Evolutionary conservation across 192 early-diverging fungal genomes (phyloP).

Genomic region (Backusella tarrabulga): DNA sequence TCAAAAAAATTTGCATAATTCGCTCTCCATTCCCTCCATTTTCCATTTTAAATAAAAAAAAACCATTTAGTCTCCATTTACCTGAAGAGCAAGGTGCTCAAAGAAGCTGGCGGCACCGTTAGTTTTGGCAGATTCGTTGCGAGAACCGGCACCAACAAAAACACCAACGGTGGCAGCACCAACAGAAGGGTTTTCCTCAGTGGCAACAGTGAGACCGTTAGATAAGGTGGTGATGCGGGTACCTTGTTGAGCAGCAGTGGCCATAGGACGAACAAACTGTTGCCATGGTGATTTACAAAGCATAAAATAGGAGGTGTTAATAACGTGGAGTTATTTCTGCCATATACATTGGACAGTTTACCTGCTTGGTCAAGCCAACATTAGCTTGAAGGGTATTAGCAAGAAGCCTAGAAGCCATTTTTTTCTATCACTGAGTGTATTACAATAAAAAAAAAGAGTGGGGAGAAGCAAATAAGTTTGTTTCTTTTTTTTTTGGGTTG

Average conservation of each 20-base stretch:
- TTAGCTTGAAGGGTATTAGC: conserved; percentile 37
- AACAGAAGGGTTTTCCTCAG: conserved; percentile 72
- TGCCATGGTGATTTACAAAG: not conserved
- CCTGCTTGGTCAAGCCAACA: conserved; percentile 31
- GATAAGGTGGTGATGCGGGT: conserved; percentile 70
- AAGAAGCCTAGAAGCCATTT: conserved; percentile 34
- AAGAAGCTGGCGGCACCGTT: conserved; percentile 97
- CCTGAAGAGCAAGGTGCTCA: conserved; percentile 98
- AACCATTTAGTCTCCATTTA: conserved; percentile 15
- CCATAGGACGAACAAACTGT: conserved; percentile 56
- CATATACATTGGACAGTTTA: conserved; percentile 2
- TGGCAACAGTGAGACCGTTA: conserved; percentile 83
- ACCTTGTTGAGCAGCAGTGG: conserved; percentile 40
- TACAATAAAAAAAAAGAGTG: conserved; percentile 13
- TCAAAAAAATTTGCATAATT: not conserved
- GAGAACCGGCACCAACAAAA: conserved; percentile 85
- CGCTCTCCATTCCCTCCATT: not conserved
- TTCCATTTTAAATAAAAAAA: not conserved
- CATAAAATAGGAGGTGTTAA: not conserved
- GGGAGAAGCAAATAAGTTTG: conserved; percentile 8
- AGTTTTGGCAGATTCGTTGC: conserved; percentile 75
- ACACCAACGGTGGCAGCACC: conserved; percentile 89
- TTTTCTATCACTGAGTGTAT: not conserved
- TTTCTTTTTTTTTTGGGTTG: too few relatives aligned
- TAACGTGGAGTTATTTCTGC: not conserved